Evolutionary conservation across 495 filamentous ascomycete genomes (phyloP), one percentile per base, ranked within the genome.

Genomic region (Penicillium herquei): DNA sequence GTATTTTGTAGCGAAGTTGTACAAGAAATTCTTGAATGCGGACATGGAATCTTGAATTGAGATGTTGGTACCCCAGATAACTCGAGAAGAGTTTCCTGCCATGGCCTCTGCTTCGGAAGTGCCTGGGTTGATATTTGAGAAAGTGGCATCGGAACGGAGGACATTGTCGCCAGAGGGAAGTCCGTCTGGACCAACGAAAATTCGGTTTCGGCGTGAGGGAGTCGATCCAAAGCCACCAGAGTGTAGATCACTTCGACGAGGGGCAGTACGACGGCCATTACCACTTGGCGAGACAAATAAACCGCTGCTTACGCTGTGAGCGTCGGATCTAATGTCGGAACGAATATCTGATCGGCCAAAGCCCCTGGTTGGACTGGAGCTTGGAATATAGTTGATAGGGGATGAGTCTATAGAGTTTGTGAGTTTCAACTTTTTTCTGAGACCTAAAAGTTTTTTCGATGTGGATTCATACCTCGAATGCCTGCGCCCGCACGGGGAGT

Each of bases 31-130:
- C 55, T 92, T 91, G 79, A 96, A 95, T 0, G 84, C 79, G 45
- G 82, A 82, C 67, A 92, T 88, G 11, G 92, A 89, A 68, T 99
- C 92, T 51, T 88, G 84, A 40, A 98, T 86, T 1, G 93, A 95
- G 53, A 99, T 88, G 46, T 96, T 98, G 44, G 94, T 98, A 66
- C 95, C 94, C 95, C 95, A 99, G 54, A 99, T 92, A 39, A 96
- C 84, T 54, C 88, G 81, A 44, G 87, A 87, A 39, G 86, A 89
- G 55, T 78, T 81, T 9, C 92, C 91, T 41, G 89, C 91, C 49
- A 96, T 85, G 2, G 83, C 87, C 65, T 97, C 88, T 0, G 91
- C 92, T 67, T 99, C 94, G 1, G 92, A 96, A 10, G 95, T 98
- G 51, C 84, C 85, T 2, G 90, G 91, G 62, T 96, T 86, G 54